Evolutionary conservation across 1,284 basidiomycete genomes (phyloP).

Genomic region (Blastosporella zonata): DNA sequence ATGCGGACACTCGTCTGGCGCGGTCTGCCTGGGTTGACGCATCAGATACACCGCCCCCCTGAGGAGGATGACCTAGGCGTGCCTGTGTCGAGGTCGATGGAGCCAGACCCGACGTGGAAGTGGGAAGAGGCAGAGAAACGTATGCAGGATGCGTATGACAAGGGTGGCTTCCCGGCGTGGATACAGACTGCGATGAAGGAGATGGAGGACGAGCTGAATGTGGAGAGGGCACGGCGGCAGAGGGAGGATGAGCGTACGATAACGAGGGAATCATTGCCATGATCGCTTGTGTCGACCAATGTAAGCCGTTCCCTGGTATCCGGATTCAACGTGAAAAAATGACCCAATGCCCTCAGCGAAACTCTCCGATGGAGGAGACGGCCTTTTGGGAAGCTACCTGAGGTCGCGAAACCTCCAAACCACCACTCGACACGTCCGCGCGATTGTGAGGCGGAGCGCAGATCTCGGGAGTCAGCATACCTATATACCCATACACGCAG

Average conservation of each 20-base stretch:
- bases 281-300: neutral
- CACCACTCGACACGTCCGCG: too few species aligned
- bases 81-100: slow-evolving; percentile 13
- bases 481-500: too few species aligned
- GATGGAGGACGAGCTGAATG: slow-evolving; percentile 49
- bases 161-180: slow-evolving; percentile 54
- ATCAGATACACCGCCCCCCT: slow-evolving; percentile 47
- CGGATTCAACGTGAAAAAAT: too few species aligned
- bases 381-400: too few species aligned
- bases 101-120: slow-evolving; percentile 35
- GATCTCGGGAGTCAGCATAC: too few species aligned
- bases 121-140: slow-evolving; percentile 51
- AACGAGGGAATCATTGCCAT: neutral
- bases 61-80: slow-evolving; percentile 31
- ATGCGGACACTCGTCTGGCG: slow-evolving; percentile 46
- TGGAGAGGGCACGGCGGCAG: slow-evolving; percentile 40
- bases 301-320: neutral
- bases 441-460: too few species aligned
- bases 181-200: slow-evolving; percentile 46
- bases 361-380: too few species aligned
- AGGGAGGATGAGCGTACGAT: slow-evolving; percentile 15
- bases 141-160: slow-evolving; percentile 50
- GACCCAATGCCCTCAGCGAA: too few species aligned
- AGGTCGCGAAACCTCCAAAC: too few species aligned
- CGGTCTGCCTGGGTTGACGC: slow-evolving; percentile 46